Evolutionary conservation across 106 monocot genomes (phyloP), one percentile per base, ranked within the genome.

Genomic region (Platanthera zijinensis): DNA sequence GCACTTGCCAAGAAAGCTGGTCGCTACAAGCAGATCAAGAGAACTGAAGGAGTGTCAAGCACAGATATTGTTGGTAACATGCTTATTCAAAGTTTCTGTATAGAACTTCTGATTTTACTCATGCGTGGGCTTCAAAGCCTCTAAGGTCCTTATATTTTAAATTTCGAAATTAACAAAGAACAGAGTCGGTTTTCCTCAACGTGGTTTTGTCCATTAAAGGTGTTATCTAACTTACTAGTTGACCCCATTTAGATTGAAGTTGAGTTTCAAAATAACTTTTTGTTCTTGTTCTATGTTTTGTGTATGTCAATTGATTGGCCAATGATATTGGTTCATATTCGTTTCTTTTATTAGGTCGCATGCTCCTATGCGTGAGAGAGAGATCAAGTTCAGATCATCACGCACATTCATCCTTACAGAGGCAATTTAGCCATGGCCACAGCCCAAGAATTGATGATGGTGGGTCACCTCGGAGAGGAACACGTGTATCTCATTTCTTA

Each of bases 371-470:
- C 56, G 89, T 93, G 72, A 80, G 96, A 75, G 93, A 96, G 80
- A 93, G 96, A 77, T 87, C 96, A n/a, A 71, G 18, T 72, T 75
- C 80, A 71, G 96, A 93, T 77, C 89, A 79, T 74, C 88, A 82
- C 69, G 90, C 75, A 32, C 90, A 84, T 83, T 84, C 96, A 71
- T 89, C 93, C 25, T 78, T 93, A 75, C 96, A 96, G 82, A 91
- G 93, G 84, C 96, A 96, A 77, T 96, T 96, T 78, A 96, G 93
- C 77, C 90, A 92, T 82, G 96, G 96, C 12, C 92, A 90, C 52
- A 73, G 82, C 18, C 96, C 84, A 81, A 93, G 86, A 76, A 9
- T 84, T 77, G 90, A 96, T 50, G 96, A 89, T 78, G 80, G 85
- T 77, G 86, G 82, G 54, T 83, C 87, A 80, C 78, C 82, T 50